Evolutionary conservation across 768 basidiomycete genomes (phyloP), one percentile per base, ranked within the genome.

Genomic region (Pleurotus platypus): DNA sequence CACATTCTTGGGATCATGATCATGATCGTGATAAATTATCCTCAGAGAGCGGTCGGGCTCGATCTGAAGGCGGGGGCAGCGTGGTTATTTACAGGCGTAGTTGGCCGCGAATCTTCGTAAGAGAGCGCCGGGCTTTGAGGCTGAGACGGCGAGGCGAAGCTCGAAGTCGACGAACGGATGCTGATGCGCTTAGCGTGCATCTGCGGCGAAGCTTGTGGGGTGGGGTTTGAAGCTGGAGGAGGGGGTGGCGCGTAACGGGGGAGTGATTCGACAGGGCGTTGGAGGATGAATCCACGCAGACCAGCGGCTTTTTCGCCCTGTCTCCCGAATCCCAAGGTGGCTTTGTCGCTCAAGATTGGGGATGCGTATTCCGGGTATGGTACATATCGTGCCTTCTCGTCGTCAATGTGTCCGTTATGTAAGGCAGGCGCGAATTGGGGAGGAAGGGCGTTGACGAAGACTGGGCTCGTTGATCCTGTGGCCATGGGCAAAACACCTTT

Each of bases 291-390:
- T 18, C 81, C 79, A 79, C 75, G 82, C 63, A 83, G 69, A 7
- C 75, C 84, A 8, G 87, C 89, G 53, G 80, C 79, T 70, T 87
- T 89, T 71, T 92, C 87, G 3, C 84, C 90, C 63, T 89, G 87
- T 58, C 85, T 78, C 39, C 90, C 90, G 63, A 93, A 93, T n/a
- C 90, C 89, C 60, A 84, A 82, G 9, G 86, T 83, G 51, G 76
- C 72, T 64, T 79, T 81, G 13, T 51, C 35, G 48, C 42, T 61
- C 57, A 7, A 22, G 30, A 35, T 35, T 38, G 12, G 18, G 26
- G 20, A 13, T 26, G 46, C 48, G 43, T 57, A 58, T 16, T 63
- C 62, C 18, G 58, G 49, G n/a, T 46, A 47, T 16, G 60, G 49
- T 12, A 61, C 57, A 13, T 46, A 47, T 16, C 58, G 49, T 12